A percentile compares a stretch with the other conserved stretches of the same genome.
These are phyloP conservation scores for Cryptosporidium bovis DNA, from an alignment of 169 alveolate genomes.

Conservation along the genomic window DNA sequence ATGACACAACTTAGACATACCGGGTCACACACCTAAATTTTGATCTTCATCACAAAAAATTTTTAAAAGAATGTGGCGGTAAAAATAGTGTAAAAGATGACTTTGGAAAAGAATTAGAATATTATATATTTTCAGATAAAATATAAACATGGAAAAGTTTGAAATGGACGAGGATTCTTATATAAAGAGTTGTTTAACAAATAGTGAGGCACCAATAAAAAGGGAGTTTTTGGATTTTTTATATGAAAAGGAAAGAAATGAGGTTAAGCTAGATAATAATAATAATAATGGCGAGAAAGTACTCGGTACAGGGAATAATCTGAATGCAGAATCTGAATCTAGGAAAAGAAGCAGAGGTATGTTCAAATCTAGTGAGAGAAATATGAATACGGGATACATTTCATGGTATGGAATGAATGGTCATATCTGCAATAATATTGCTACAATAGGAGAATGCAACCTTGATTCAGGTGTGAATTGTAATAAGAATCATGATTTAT, in stretches of 20 bases:
- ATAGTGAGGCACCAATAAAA: constrained; percentile 62
- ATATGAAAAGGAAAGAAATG: background rate
- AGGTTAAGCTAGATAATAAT: background rate
- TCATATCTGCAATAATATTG: constrained; percentile 26
- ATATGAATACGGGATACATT: constrained; percentile 21
- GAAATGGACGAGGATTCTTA: background rate
- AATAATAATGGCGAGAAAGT: background rate
- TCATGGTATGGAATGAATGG: background rate
- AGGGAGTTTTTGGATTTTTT: background rate
- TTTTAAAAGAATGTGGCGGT: too few relatives aligned
- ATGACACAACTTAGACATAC: too few relatives aligned
- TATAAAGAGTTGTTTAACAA: constrained; percentile 18
- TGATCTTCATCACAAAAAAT: too few relatives aligned
- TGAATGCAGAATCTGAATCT: background rate
- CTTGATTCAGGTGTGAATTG: background rate
- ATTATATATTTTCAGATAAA: background rate
- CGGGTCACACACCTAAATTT: too few relatives aligned
- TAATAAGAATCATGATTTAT: constrained; percentile 25
- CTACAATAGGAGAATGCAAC: constrained; percentile 38
- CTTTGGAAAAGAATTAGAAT: background rate
- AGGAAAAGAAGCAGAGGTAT: constrained; percentile 53
- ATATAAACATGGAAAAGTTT: background rate
- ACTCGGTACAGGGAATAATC: background rate
- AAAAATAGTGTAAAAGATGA: too few relatives aligned
- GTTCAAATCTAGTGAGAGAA: constrained; percentile 50